These are phyloP conservation scores for Diplosphaera chodatii DNA, from an alignment of 139 green algal species.

Conservation along the genomic window DNA sequence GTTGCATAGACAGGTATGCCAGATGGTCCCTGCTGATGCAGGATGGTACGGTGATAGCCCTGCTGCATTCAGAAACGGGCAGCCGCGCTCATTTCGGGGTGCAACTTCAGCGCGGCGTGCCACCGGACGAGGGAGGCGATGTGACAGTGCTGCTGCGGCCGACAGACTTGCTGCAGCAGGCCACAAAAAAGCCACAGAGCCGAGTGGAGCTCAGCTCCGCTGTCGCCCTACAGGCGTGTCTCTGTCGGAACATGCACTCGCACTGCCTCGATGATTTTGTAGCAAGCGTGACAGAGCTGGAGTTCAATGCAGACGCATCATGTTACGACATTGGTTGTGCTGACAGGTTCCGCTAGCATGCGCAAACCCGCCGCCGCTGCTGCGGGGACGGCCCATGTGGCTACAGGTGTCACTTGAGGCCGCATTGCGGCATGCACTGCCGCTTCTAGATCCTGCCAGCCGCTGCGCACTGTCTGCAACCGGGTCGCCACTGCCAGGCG, in stretches of 20 bases:
- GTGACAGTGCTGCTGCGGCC: background rate
- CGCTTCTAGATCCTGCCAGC: background rate
- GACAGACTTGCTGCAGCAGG: background rate
- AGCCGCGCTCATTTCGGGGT: background rate
- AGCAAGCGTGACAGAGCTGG: too few relatives aligned
- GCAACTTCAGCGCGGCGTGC: background rate
- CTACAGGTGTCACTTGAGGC: background rate
- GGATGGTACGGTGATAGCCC: constrained; percentile 4
- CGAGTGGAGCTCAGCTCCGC: background rate
- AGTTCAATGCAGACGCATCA: too few relatives aligned
- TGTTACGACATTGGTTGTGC: too few relatives aligned
- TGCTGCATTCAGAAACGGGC: background rate
- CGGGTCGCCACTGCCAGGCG: too few relatives aligned
- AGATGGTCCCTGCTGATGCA: too few relatives aligned
- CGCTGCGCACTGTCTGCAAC: background rate
- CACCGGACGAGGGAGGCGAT: background rate
- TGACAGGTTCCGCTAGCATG: too few relatives aligned
- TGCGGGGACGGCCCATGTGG: background rate
- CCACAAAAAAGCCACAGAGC: background rate
- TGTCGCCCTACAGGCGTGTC: background rate
- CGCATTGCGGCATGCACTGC: constrained; percentile 1
- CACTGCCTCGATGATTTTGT: too few relatives aligned
- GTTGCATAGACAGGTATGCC: too few relatives aligned
- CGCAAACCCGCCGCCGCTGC: background rate
- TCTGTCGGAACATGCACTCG: too few relatives aligned